Evolutionary conservation across 176 grass and related monocot genomes (phyloP).

Genomic region (Olyra latifolia): DNA sequence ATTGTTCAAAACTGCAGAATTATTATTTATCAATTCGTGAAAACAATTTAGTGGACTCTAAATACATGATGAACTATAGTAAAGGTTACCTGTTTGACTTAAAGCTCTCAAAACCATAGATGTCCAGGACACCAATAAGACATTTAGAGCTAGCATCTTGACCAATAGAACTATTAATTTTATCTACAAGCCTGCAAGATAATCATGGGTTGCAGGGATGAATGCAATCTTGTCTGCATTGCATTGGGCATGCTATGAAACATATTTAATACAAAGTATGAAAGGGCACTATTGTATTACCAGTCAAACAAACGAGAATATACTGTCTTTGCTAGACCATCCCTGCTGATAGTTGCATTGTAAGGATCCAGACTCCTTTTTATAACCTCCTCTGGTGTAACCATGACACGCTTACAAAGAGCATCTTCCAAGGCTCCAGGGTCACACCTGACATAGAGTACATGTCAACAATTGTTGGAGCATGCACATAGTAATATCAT

Average conservation of each 20-base stretch:
- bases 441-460: slow-evolving; percentile 77
- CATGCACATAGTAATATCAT: slow-evolving; percentile 16
- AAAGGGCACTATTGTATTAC: slow-evolving; percentile 52
- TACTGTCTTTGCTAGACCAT: slow-evolving; percentile 96
- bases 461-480: slow-evolving; percentile 29
- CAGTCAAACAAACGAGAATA: slow-evolving; percentile 99
- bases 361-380: slow-evolving; percentile 96
- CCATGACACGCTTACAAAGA: slow-evolving; percentile 95
- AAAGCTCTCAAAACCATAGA: slow-evolving; percentile 99
- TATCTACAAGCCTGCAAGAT: slow-evolving; percentile 83
- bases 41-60: slow-evolving; percentile 1
- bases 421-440: slow-evolving; percentile 86
- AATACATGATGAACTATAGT: slow-evolving; percentile 14
- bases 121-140: slow-evolving; percentile 96
- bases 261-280: slow-evolving; percentile 37
- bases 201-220: slow-evolving; percentile 19
- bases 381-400: slow-evolving; percentile 98
- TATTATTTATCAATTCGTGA: slow-evolving; percentile 19
- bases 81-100: slow-evolving; percentile 77
- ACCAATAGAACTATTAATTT: slow-evolving; percentile 96
- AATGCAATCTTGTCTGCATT: background rate
- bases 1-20: slow-evolving; percentile 86
- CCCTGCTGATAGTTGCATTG: slow-evolving; percentile 88
- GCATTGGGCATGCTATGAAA: slow-evolving; percentile 18
- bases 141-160: slow-evolving; percentile 90